These are phyloP conservation scores for Carex myosuroides DNA, from an alignment of 176 grass and related monocot genomes.

Conservation along the genomic window DNA sequence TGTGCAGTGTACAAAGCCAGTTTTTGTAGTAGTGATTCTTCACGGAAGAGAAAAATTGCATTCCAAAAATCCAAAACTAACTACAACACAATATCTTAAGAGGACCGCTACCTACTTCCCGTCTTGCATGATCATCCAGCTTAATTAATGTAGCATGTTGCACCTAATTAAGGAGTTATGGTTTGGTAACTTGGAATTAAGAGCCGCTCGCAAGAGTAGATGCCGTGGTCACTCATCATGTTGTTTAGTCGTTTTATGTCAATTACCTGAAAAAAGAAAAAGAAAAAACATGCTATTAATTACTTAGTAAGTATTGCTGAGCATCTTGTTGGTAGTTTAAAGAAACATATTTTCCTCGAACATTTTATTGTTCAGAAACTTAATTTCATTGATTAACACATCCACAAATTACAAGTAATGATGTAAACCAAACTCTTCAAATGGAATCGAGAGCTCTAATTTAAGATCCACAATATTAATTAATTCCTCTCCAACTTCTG, in stretches of 20 bases:
- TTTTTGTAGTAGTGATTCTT: too few species aligned
- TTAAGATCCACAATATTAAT: neutral
- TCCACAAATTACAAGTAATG: neutral
- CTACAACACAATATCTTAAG: too few species aligned
- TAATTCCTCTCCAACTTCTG: neutral
- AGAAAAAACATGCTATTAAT: neutral
- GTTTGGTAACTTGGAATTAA: conserved; percentile 59
- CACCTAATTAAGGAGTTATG: conserved; percentile 40
- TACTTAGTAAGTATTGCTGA: neutral
- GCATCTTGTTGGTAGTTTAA: neutral
- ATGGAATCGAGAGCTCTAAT: neutral
- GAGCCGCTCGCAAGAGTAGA: conserved; percentile 84
- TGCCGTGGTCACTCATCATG: conserved; percentile 98
- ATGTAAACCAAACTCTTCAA: neutral
- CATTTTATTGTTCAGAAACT: neutral
- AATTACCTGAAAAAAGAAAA: conserved; percentile 36
- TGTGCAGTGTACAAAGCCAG: too few species aligned
- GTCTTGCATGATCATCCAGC: conserved; percentile 64
- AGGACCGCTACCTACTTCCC: conserved; percentile 49
- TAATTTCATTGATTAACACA: neutral
- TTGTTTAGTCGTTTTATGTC: conserved; percentile 89
- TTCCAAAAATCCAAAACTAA: too few species aligned
- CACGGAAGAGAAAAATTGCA: too few species aligned
- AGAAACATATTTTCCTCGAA: neutral
- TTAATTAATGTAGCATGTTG: conserved; percentile 94